Base-by-base conservation (phyloP, 306 rosid genomes). In the Cicer chorassanicum region DNA sequence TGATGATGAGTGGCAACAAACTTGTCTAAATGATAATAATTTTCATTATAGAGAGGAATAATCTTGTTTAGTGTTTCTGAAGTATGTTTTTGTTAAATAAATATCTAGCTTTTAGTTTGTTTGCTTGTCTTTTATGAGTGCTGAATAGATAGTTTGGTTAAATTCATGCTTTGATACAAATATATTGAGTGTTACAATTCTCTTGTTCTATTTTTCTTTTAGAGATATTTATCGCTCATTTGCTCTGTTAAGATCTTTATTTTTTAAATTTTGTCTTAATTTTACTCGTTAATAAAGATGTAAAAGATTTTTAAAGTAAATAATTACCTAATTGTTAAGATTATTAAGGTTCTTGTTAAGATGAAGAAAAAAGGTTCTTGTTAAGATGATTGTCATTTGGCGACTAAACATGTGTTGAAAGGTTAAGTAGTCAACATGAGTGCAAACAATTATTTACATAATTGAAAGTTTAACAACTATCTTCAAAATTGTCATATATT, bases 1-100 rank as follows among this genome's bases (percentile, higher is more conserved):
- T 93, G 93, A 93, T 93, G 98, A 80, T 80, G 41, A 68, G 51
- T 59, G 84, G 73, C 80, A 80, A 78, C 57, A 89, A 71, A 80
- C 76, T 73, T 1, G 48, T 64, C 9, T 80, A 73, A 77, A 36
- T 78, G 1, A 61, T 41, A 0, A 24, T 24, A 6, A 6, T 45
- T 61, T 62, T 21, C 0, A 5, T 21, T 50, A 13, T 54, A 43
- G 34, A 65, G 10, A n/a, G 62, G 56, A 14, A 39, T 56, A 50
- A 73, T 66, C 34, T 41, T 48, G 76, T 49, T 60, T 4, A n/a
- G 45, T 70, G 81, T 29, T 64, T 69, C 2, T 43, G 0, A 68
- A 9, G 72, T 41, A 13, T 68, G 53, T 42, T 62, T 42, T 49
- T 4, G 61, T 56, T 49, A 40, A 14, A 34, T 12, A 36, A 29